A percentile compares a stretch with the other conserved stretches of the same genome.
These are phyloP conservation scores for Holtermannia corniformis DNA, from an alignment of 768 basidiomycete species.

Conservation along the genomic window DNA sequence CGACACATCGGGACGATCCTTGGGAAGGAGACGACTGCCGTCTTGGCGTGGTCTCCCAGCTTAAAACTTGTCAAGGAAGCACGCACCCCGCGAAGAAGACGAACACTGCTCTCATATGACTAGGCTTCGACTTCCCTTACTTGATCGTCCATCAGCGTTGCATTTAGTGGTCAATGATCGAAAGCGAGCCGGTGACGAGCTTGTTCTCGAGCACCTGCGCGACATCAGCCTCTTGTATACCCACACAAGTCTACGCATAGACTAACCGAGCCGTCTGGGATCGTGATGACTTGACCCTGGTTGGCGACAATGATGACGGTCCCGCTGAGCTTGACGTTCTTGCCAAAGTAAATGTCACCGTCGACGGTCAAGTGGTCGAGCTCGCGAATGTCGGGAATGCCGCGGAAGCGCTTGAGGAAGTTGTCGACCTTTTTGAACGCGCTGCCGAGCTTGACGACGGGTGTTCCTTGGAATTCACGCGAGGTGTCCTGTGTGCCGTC, in stretches of 20 bases:
- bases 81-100: no score
- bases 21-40: no score
- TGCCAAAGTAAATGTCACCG: conserved; percentile 83
- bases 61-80: no score
- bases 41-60: no score
- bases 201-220: conserved; percentile 41
- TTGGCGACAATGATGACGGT: conserved; percentile 84
- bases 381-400: conserved; percentile 80
- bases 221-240: no score
- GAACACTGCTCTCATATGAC: no score
- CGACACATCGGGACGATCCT: no score
- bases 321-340: conserved; percentile 62
- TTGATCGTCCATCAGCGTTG: no score
- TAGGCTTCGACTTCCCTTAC: no score
- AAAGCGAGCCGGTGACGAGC: conserved; percentile 72
- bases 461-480: conserved; percentile 47
- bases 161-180: conserved; percentile 57
- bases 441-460: conserved; percentile 94
- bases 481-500: conserved; percentile 22
- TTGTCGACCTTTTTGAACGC: conserved; percentile 86
- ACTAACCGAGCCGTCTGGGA: conserved; percentile 72
- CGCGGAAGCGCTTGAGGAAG: conserved; percentile 93
- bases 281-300: conserved; percentile 70
- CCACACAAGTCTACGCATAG: conserved; percentile 41
- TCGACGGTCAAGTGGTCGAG: conserved; percentile 90